Conservation (phyloP, 805 yeast genomes). For the Priceomyces castillae region DNA sequence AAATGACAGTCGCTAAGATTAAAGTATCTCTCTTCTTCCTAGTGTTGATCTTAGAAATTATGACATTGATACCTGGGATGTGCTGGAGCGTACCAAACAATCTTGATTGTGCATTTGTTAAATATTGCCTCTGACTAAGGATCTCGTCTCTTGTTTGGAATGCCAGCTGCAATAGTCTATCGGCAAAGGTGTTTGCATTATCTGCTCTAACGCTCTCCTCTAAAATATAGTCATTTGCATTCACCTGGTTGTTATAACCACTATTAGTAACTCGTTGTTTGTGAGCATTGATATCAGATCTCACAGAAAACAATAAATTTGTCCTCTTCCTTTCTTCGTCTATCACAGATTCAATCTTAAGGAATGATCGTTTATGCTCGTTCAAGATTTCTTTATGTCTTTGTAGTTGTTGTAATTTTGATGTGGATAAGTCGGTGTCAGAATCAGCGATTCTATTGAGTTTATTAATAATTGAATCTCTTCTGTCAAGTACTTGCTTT, state of each 20-base stretch:
- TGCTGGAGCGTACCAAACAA: constrained; percentile 59
- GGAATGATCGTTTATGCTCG: constrained; percentile 66
- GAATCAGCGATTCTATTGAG: constrained; percentile 55
- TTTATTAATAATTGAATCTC: constrained; percentile 53
- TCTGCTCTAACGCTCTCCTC: constrained; percentile 76
- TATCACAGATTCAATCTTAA: constrained; percentile 55
- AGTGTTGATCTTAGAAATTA: constrained; percentile 79
- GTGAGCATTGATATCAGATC: constrained; percentile 74
- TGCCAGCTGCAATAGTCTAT: constrained; percentile 78
- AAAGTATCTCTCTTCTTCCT: constrained; percentile 85
- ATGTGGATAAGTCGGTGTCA: constrained; percentile 58
- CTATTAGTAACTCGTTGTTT: constrained; percentile 36
- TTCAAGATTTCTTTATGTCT: constrained; percentile 75
- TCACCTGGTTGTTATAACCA: constrained; percentile 14
- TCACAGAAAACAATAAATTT: constrained; percentile 71
- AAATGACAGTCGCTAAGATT: constrained; percentile 72
- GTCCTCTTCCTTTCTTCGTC: constrained; percentile 73
- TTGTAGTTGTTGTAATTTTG: constrained; percentile 75
- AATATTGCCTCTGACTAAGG: constrained; percentile 60
- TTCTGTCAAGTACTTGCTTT: constrained; percentile 25
- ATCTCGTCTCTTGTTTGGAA: constrained; percentile 87
- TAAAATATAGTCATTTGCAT: constrained; percentile 70
- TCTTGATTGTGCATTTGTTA: constrained; percentile 62
- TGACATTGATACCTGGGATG: constrained; percentile 79
- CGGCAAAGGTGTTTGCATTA: constrained; percentile 71